These are phyloP conservation scores for Aureobasidium musti DNA, from an alignment of 2,329 filamentous ascomycete species.

Conservation along the genomic window DNA sequence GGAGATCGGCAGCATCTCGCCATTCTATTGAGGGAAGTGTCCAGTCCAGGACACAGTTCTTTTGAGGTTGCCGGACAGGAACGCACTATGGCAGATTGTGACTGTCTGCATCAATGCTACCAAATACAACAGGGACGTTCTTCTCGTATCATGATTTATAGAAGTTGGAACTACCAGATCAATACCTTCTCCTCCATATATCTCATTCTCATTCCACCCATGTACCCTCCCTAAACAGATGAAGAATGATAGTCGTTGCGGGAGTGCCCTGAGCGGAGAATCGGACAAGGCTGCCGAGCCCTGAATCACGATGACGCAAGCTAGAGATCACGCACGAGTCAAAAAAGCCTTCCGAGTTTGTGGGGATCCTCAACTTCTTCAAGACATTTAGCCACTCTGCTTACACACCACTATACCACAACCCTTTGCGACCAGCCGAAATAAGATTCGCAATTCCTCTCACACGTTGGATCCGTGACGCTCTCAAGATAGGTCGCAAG, in stretches of 20 bases:
- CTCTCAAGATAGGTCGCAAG: constrained; percentile 55
- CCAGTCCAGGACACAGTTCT: constrained; percentile 55
- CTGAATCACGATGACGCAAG: constrained; percentile 20
- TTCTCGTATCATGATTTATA: too few relatives aligned
- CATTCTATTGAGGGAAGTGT: constrained; percentile 59
- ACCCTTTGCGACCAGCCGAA: not conserved
- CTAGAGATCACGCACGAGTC: not conserved
- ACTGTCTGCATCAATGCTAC: too few relatives aligned
- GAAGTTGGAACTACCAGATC: too few relatives aligned
- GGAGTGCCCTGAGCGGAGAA: not conserved
- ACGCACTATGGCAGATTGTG: constrained; percentile 60
- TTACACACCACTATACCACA: not conserved
- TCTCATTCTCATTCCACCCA: too few relatives aligned
- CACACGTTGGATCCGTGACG: constrained; percentile 23
- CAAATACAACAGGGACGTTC: too few relatives aligned
- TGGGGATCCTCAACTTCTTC: not conserved
- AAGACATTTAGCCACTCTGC: not conserved
- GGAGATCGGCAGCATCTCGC: constrained; percentile 59
- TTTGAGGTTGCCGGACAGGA: constrained; percentile 55
- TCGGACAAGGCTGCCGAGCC: not conserved
- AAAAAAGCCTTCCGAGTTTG: not conserved
- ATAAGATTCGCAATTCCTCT: constrained; percentile 21
- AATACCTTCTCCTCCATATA: too few relatives aligned
- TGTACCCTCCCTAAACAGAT: too few relatives aligned
- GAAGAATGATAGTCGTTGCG: not conserved